Percentiles rank a stretch among this genome's conserved stretches.
Evolutionary conservation across 495 filamentous ascomycete genomes (phyloP).

Genomic region (Baudoinia panamericana): DNA sequence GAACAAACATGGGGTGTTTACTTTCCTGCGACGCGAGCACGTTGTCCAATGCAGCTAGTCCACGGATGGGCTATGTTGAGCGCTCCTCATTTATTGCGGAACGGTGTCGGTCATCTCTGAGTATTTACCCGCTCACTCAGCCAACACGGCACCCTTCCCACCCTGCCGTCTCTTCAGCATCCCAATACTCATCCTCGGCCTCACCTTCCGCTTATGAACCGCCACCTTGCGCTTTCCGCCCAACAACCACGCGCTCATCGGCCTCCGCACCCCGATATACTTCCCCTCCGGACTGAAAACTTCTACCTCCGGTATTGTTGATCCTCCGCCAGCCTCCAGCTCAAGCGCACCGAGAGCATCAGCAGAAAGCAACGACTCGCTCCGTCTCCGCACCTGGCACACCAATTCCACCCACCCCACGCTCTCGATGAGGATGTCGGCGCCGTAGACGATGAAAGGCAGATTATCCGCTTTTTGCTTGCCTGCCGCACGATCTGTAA

Average conservation of each 20-base stretch:
- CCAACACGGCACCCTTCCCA: too few species aligned
- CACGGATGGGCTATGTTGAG: too few species aligned
- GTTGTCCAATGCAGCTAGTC: too few species aligned
- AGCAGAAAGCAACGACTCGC: not conserved
- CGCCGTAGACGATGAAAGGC: slow-evolving; percentile 63
- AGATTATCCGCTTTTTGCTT: slow-evolving; percentile 42
- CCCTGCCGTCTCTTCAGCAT: not conserved
- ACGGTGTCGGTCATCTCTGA: too few species aligned
- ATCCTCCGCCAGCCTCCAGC: slow-evolving; percentile 9
- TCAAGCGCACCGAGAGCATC: slow-evolving; percentile 7
- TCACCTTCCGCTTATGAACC: slow-evolving; percentile 24
- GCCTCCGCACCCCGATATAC: slow-evolving; percentile 52
- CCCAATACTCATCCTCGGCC: slow-evolving; percentile 41
- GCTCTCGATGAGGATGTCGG: slow-evolving; percentile 81
- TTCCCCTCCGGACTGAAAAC: slow-evolving; percentile 73
- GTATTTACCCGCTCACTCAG: too few species aligned
- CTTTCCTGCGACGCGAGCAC: too few species aligned
- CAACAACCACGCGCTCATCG: slow-evolving; percentile 60
- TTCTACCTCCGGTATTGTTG: slow-evolving; percentile 55
- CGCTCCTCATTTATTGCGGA: too few species aligned
- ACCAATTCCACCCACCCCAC: slow-evolving; percentile 87
- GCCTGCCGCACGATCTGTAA: slow-evolving; percentile 40
- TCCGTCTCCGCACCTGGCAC: slow-evolving; percentile 53
- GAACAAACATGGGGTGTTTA: too few species aligned
- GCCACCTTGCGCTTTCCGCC: slow-evolving; percentile 21